Evolutionary conservation across 2,329 filamentous ascomycete genomes (phyloP).

Genomic region (Mollisia scopiformis): DNA sequence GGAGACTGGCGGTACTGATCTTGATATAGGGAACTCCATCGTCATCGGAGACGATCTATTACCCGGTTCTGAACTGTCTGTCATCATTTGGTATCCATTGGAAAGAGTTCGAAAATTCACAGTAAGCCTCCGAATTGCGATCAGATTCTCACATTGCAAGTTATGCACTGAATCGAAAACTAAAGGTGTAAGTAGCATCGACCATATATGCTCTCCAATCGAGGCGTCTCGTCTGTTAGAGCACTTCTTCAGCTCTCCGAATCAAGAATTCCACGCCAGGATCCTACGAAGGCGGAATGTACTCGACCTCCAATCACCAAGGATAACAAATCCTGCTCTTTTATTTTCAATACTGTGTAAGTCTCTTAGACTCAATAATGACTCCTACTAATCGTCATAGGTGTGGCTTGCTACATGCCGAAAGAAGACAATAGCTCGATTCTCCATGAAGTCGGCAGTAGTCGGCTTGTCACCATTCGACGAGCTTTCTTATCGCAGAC

Average conservation of each 20-base stretch:
- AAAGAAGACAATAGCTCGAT: neutral
- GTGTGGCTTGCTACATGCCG: constrained; percentile 3
- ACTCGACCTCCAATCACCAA: neutral
- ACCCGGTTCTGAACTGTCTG: neutral
- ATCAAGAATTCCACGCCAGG: constrained; percentile 5
- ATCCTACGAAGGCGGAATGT: neutral
- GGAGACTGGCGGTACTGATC: neutral
- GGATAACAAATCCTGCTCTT: neutral
- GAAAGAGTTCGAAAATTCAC: neutral
- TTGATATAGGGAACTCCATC: neutral
- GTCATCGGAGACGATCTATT: neutral
- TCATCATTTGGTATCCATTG: neutral
- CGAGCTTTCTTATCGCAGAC: neutral
- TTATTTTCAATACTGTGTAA: neutral
- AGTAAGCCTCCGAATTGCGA: neutral
- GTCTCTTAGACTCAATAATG: neutral
- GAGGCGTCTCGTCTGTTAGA: neutral
- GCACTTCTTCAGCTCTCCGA: constrained; percentile 1
- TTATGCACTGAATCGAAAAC: neutral
- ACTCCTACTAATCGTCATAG: neutral
- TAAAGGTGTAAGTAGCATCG: neutral
- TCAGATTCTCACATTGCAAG: neutral
- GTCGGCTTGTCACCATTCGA: neutral
- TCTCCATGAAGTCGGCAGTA: neutral
- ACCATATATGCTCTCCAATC: neutral